Evolutionary conservation across 73 alveolate genomes (phyloP), one percentile per base, ranked within the genome.

Genomic region (Blepharisma stoltei): DNA sequence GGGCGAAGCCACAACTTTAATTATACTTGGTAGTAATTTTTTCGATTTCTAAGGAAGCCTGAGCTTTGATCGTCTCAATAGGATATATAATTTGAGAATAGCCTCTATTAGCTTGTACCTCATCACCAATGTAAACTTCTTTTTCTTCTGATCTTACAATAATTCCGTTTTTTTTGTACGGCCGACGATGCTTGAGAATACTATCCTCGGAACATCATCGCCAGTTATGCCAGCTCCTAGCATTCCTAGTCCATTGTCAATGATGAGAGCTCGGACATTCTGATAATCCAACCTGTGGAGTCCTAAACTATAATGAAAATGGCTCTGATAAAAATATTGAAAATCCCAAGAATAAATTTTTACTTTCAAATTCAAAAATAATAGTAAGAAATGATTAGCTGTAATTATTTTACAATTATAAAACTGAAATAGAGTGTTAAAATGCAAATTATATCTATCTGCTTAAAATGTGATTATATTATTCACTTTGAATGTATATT

Each of bases 201-300:
- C 89, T 23, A 92, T 84, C 9, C 96, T 71, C 20, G 99, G 99
- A 7, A 93, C 93, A 44, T 96, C 97, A 69, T 96, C 98, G 6
- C 99, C 99, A 43, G 97, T 85, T 81, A 89, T 90, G 70, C 99
- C 99, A 6, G 97, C 98, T 84, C 92, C 94, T 86, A 89, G 78
- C 78, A 86, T 83, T 7, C 97, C 97, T n/a, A 98, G 88, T 54
- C 99, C 98, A 78, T 96, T 96, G 84, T 96, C 99, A 55, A 96
- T 88, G 46, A 96, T 98, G 8, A 92, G 77, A 25, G 93, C 93
- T 11, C 85, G 76, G 9, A 76, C 83, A 77, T 87, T 81, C 9
- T 95, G 94, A 71, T 83, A 90, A 77, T 83, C 75, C 88, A 85
- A n/a, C n/a, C n/a, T n/a, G n/a, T n/a, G n/a, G n/a, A n/a, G n/a